Conservation (phyloP, 75 land plant species). For the Pinus tabuliformis region DNA sequence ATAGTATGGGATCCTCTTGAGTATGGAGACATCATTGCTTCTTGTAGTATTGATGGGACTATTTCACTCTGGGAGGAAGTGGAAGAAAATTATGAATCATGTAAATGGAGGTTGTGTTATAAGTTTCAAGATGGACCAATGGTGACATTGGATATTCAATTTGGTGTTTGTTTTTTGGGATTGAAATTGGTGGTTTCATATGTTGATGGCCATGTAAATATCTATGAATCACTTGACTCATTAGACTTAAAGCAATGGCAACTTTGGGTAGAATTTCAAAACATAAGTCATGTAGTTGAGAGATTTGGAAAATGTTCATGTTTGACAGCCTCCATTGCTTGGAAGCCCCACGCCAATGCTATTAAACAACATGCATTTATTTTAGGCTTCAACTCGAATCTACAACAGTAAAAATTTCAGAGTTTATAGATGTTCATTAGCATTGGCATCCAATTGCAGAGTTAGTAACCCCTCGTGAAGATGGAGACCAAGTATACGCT, state of each 20-base stretch:
- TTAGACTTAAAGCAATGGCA: no score
- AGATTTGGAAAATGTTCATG: constrained; percentile 58
- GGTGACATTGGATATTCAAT: constrained; percentile 3
- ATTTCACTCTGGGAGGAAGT: no score
- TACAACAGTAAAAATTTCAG: constrained; percentile 82
- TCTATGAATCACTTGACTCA: no score
- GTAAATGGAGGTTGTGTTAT: no score
- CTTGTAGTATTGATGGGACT: no score
- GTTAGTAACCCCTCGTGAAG: constrained; percentile 61
- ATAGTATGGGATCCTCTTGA: no score
- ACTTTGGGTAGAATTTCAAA: constrained; percentile 89
- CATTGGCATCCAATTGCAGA: constrained; percentile 92
- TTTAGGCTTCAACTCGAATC: constrained; percentile 66
- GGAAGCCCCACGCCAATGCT: constrained; percentile 65
- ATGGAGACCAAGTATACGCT: constrained; percentile 61
- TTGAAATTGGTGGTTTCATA: constrained; percentile 12
- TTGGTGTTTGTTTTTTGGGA: background rate
- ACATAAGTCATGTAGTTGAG: constrained; percentile 59
- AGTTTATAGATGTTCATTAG: constrained; percentile 82
- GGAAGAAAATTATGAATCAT: no score
- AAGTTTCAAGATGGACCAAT: background rate
- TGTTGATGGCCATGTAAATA: no score
- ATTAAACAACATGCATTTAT: constrained; percentile 62
- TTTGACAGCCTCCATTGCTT: constrained; percentile 74
- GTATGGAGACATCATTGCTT: no score